Conservation (phyloP, 192 early-diverging fungal species). For the Umbelopsis sp. region DNA sequence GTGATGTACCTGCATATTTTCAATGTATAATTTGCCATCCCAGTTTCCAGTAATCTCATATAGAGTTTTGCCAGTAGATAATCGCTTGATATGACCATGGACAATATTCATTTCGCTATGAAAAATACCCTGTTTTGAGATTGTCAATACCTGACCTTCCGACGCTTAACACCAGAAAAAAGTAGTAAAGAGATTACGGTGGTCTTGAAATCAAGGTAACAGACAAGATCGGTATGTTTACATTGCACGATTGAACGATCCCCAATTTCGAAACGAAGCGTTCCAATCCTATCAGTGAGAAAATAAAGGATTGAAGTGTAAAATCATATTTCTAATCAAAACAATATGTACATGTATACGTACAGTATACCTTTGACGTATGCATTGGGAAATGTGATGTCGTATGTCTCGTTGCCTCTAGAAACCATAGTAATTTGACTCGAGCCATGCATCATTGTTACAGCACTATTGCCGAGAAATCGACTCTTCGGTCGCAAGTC, state of each 20-base stretch:
- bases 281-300: conserved; percentile 60
- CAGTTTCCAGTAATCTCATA: conserved; percentile 91
- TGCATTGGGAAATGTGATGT: conserved; percentile 85
- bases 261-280: conserved; percentile 87
- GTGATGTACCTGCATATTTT: not conserved
- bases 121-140: conserved; percentile 67
- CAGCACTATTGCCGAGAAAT: conserved; percentile 88
- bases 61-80: conserved; percentile 71
- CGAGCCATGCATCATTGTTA: conserved; percentile 81
- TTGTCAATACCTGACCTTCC: not conserved
- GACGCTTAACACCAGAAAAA: not conserved
- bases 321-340: not conserved
- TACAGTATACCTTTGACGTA: conserved; percentile 86
- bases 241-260: conserved; percentile 74
- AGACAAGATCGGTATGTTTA: conserved; percentile 67
- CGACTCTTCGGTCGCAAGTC: conserved; percentile 81
- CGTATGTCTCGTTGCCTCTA: conserved; percentile 69
- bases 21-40: conserved; percentile 67
- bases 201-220: conserved; percentile 84
- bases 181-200: conserved; percentile 55
- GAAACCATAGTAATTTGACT: conserved; percentile 58
- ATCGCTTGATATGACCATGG: conserved; percentile 79
- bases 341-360: conserved; percentile 3
- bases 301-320: not conserved
- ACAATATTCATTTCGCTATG: conserved; percentile 77